Conservation (phyloP, 2,329 filamentous ascomycete species). For the Penicillium sp. region DNA sequence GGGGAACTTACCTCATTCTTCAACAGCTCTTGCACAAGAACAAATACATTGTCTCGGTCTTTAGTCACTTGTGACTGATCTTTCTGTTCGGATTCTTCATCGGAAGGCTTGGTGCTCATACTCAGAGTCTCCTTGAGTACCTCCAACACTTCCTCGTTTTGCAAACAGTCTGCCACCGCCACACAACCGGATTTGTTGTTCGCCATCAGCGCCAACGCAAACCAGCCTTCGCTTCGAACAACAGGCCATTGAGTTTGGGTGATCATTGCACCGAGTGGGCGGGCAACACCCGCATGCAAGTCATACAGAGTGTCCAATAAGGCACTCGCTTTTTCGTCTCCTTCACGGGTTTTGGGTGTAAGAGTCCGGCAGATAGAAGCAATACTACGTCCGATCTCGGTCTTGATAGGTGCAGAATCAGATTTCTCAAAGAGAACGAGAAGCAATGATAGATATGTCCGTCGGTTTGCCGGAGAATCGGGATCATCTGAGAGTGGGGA, state of each 20-base stretch:
- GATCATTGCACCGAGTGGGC: conserved; percentile 45
- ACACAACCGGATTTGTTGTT: conserved; percentile 32
- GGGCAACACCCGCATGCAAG: conserved; percentile 36
- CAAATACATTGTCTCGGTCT: conserved; percentile 43
- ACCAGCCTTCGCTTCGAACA: conserved; percentile 51
- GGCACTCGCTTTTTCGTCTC: conserved; percentile 18
- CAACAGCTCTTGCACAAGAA: conserved; percentile 41
- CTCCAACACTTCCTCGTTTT: conserved; percentile 34
- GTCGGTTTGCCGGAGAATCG: conserved; percentile 27
- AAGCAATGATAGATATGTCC: conserved; percentile 43
- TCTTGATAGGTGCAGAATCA: conserved; percentile 46
- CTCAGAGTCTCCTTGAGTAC: conserved; percentile 35
- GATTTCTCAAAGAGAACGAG: conserved; percentile 44
- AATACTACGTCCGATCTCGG: conserved; percentile 48
- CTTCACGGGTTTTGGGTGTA: conserved; percentile 28
- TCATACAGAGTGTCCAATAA: conserved; percentile 37
- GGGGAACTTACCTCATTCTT: conserved; percentile 37
- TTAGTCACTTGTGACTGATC: conserved; percentile 32
- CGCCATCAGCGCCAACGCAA: conserved; percentile 50
- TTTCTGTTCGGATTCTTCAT: conserved; percentile 19
- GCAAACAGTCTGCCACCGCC: conserved; percentile 37
- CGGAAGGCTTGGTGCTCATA: conserved; percentile 23
- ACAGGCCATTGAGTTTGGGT: conserved; percentile 49
- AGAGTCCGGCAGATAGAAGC: conserved; percentile 46
- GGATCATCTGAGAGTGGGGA: conserved; percentile 30